These are phyloP conservation scores for Colletotrichum lupini DNA, from an alignment of 2,329 filamentous ascomycete genomes.

Conservation along the genomic window DNA sequence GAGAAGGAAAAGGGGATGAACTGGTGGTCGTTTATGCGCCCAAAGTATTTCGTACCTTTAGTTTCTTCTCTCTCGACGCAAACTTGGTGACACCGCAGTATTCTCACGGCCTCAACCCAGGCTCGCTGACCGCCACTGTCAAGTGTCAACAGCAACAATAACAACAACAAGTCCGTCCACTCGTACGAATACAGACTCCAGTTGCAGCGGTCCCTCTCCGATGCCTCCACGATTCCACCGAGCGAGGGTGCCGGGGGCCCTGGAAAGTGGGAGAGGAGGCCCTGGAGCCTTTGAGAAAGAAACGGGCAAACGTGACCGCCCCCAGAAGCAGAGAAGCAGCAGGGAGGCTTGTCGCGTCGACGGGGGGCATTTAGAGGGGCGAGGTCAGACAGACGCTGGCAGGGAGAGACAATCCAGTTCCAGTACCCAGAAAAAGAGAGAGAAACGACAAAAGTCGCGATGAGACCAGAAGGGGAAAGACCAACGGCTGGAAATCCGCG, in stretches of 20 bases:
- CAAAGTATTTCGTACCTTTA: not conserved
- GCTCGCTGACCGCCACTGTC: constrained; percentile 21
- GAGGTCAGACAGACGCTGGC: not conserved
- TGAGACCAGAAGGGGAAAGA: constrained; percentile 28
- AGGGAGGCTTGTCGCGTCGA: constrained; percentile 8
- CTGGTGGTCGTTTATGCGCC: constrained; percentile 6
- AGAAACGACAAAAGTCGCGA: not conserved
- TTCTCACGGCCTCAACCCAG: not conserved
- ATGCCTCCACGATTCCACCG: constrained; percentile 2
- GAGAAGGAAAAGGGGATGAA: constrained; percentile 19
- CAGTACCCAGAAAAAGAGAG: not conserved
- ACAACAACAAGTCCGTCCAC: not conserved
- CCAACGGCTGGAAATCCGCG: constrained; percentile 24
- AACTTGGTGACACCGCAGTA: not conserved
- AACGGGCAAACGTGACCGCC: constrained; percentile 14
- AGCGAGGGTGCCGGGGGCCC: not conserved
- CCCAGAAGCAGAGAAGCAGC: not conserved
- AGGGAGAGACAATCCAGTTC: not conserved
- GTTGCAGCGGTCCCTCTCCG: constrained; percentile 5
- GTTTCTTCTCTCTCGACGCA: not conserved
- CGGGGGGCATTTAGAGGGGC: not conserved
- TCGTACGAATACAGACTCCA: not conserved
- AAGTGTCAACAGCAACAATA: not conserved
- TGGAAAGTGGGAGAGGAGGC: not conserved
- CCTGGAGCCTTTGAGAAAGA: not conserved